Base-by-base conservation (phyloP, 2,329 filamentous ascomycete genomes). In the Fusarium albidum region DNA sequence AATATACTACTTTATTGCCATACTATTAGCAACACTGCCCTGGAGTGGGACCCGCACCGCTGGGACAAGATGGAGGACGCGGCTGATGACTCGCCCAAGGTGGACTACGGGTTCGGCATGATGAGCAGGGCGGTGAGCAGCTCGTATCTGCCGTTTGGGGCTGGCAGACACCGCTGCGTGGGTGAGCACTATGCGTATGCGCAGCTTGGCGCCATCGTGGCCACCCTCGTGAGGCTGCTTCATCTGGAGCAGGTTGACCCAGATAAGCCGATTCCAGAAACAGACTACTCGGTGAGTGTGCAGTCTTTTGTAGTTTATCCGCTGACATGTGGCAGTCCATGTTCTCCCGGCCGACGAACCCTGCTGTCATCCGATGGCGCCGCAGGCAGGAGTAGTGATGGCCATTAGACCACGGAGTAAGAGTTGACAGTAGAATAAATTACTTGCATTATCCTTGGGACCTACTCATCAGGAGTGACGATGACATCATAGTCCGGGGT, bases 141-240 rank as follows among this genome's bases (percentile, higher is more conserved):
- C 26, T 93, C 94, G 0, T 98, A 97, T 72, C 82, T 98, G 28
- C 94, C 94, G 1, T 98, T 98, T 70, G 94, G 94, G 40, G 94
- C 93, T n/a, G 94, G 94, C 31, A 82, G 94, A 59, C 94, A 97
- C 76, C 83, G 94, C 55, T 98, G 94, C 75, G 96, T 97, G 68
- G 94, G 94, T 57, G 94, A 98, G 79, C 91, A 96, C 68, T 98
- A 97, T 71, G 94, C 94, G 54, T 96, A 95, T 71, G 83, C 96
- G 49, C 93, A 97, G 75, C 80, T 98, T 55, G 88, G 92, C 69
- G 92, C 91, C 13, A 95, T 98, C 57, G 78, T 88, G 8, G 91
- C 87, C 31, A 86, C 85, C 29, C 78, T 93, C 58, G 88, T 96
- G 35, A 82, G 92, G 34, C 69, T 86, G 43, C 90, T 96, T 77